phyloP scores from a whole-genome alignment of 2,329 filamentous ascomycete species.

The Aspergillus sp. region DNA sequence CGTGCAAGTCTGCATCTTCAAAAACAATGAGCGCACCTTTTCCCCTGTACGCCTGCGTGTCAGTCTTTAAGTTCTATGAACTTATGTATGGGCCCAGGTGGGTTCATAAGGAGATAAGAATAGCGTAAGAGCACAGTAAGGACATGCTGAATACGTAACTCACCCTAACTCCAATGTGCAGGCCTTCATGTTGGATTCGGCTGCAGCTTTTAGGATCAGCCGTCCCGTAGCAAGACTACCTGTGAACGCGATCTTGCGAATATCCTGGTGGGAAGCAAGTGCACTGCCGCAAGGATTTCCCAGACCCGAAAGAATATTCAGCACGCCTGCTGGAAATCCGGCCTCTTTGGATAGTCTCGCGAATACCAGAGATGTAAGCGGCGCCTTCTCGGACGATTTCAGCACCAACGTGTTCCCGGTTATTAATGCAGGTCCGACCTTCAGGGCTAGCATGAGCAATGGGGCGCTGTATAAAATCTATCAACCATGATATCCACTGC shows the following conservation, averaged over 20 bases:
- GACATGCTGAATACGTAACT: no score
- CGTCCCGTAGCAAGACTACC: conserved; percentile 41
- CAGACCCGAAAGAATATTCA: conserved; percentile 52
- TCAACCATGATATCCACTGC: no score
- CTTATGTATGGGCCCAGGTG: no score
- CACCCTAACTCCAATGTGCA: conserved; percentile 26
- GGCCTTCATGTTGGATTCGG: conserved; percentile 29
- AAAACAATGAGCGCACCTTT: conserved; percentile 20
- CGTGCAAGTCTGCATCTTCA: conserved; percentile 14
- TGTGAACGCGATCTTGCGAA: conserved; percentile 18
- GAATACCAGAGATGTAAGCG: background rate
- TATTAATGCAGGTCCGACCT: background rate
- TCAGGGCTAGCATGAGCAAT: background rate
- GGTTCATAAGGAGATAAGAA: background rate
- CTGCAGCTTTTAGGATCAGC: conserved; percentile 39
- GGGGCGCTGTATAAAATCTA: background rate
- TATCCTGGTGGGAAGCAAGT: conserved; percentile 6
- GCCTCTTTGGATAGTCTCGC: conserved; percentile 1
- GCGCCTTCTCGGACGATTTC: conserved; percentile 4
- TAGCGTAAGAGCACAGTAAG: background rate
- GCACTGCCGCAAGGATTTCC: conserved; percentile 41
- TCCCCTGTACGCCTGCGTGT: conserved; percentile 12
- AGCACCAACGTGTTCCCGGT: conserved; percentile 3
- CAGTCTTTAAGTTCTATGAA: background rate
- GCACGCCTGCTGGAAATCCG: conserved; percentile 23